Base-by-base conservation (phyloP, 2,329 filamentous ascomycete species). In the Colletotrichum tabaci region DNA sequence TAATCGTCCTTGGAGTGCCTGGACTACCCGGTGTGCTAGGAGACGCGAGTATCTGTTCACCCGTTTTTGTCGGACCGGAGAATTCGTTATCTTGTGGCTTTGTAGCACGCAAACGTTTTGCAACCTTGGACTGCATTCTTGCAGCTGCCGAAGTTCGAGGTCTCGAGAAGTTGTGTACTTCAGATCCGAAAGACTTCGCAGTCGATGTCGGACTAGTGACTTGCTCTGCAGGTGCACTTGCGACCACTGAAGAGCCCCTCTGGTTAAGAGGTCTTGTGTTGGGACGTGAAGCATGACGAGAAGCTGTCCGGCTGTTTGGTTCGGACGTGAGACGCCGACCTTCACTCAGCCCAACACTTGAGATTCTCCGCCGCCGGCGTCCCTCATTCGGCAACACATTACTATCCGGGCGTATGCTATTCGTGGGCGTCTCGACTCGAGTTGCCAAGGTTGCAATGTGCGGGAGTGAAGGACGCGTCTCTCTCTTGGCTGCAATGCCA, bases 121-220 rank as follows among this genome's bases (percentile, higher is more conserved):
- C 52, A 6, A 71, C 68, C n/a, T 68, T 68, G 2, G 46, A 53
- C 23, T 71, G 68, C 65, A 71, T 71, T 35, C 68, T 68, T 4
- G 65, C 68, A n/a, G 68, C 68, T 15, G 68, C 53, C 3, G 68
- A 68, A 3, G 58, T 68, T 15, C 68, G 52, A n/a, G 68, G 68
- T 7, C 68, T 55, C 3, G 68, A 71, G n/a, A 71, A 71, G 18
- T 68, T 71, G 23, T 71, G 66, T 46, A 68, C 9, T 2, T 60
- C 60, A 2, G 68, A 68, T 15, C 21, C 42, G 4, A 49, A 21
- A 5, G 49, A 55, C 21, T 12, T 21, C 10, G 35, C 23, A 15
- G 58, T 71, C 16, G 35, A 55, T 9, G 58, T 49, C 9, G 40
- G 53, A 42, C 65, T 64, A 3, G 3, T 5, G 3, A 40, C 46